phyloP scores from a whole-genome alignment of 2,329 filamentous ascomycete species.

The Stachybotrys chlorohalonatus region DNA sequence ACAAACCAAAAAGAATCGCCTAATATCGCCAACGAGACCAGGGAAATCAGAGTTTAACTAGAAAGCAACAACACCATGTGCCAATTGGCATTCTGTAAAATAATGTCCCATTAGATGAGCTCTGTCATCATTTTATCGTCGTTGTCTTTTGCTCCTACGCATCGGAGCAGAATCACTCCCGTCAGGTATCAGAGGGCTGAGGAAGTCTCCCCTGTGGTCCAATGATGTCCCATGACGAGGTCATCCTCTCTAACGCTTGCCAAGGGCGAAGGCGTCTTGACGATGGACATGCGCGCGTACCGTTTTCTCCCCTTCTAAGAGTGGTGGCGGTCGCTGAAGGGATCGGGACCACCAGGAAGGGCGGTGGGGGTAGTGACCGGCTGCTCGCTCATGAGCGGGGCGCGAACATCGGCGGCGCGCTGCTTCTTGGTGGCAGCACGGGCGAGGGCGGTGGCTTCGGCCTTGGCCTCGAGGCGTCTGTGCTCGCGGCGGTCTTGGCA shows the following conservation, averaged over 20 bases:
- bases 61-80: too few relatives aligned
- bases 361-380: conserved; percentile 11
- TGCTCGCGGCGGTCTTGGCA: conserved; percentile 38
- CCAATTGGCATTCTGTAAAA: too few relatives aligned
- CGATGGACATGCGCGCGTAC: conserved; percentile 2
- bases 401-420: conserved; percentile 21
- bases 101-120: too few relatives aligned
- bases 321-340: conserved; percentile 27
- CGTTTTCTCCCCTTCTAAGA: conserved; percentile 13
- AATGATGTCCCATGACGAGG: not conserved
- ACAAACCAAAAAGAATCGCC: too few relatives aligned
- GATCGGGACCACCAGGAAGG: conserved; percentile 15
- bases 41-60: too few relatives aligned
- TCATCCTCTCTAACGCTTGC: conserved; percentile 11
- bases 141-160: too few relatives aligned
- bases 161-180: too few relatives aligned
- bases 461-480: conserved; percentile 31
- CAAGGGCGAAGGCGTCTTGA: conserved; percentile 1
- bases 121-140: too few relatives aligned
- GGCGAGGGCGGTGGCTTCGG: conserved; percentile 41
- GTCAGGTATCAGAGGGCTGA: too few relatives aligned
- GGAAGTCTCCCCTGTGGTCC: not conserved
- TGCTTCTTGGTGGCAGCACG: conserved; percentile 37
- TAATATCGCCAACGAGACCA: too few relatives aligned
- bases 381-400: conserved; percentile 26